Conservation (phyloP, 306 rosid genomes). For the Elaeagnus macrophylla region DNA sequence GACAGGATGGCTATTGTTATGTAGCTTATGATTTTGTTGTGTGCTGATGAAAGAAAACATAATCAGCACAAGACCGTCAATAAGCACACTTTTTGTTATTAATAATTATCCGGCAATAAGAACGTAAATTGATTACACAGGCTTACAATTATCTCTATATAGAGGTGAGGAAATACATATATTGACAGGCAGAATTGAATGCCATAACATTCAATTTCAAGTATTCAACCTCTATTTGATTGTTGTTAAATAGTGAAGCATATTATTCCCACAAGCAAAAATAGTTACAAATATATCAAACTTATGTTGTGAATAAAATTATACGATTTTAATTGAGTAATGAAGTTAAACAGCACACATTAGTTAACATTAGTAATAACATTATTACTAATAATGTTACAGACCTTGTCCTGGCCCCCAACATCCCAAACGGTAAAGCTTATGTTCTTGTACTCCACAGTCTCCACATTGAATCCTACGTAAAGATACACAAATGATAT, state of each 20-base stretch:
- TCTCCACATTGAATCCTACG: conserved; percentile 65
- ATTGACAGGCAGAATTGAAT: no score
- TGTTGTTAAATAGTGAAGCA: no score
- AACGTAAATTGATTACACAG: not conserved
- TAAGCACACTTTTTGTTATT: conserved; percentile 27
- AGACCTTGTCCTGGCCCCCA: conserved; percentile 73
- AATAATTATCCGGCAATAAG: not conserved
- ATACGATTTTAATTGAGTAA: not conserved
- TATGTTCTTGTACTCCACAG: conserved; percentile 66
- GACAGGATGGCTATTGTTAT: conserved; percentile 21
- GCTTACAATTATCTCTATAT: not conserved
- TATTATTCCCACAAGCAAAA: no score
- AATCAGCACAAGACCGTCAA: conserved; percentile 52
- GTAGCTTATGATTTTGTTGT: conserved; percentile 58
- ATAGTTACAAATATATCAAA: no score
- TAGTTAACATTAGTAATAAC: not conserved
- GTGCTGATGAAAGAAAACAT: conserved; percentile 23
- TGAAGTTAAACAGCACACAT: not conserved
- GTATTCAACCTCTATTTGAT: no score
- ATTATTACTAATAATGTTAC: not conserved
- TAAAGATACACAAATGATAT: not conserved
- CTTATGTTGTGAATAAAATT: no score
- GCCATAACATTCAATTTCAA: no score
- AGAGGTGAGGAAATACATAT: no score
- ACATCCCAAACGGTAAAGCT: conserved; percentile 79